Conservation (phyloP, 2,329 filamentous ascomycete genomes). For the Claviceps humidiphila region DNA sequence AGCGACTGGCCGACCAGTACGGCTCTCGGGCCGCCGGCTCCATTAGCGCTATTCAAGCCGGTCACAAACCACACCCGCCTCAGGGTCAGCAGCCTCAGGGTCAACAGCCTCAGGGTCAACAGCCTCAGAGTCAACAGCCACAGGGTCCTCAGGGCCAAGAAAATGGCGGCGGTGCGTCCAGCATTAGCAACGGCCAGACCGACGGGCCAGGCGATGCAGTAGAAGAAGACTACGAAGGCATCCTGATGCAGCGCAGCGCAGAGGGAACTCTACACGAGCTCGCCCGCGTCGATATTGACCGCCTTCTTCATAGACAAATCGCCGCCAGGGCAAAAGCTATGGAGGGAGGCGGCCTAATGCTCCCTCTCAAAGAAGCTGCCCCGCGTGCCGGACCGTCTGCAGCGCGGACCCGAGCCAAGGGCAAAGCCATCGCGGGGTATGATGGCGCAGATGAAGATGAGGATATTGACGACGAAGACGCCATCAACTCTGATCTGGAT, state of each 20-base stretch:
- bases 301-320: constrained; percentile 55
- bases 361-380: constrained; percentile 49
- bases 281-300: constrained; percentile 52
- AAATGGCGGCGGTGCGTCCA: constrained; percentile 6
- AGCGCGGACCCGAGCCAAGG: constrained; percentile 9
- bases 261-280: constrained; percentile 41
- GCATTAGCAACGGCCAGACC: constrained; percentile 40
- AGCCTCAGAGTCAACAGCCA: constrained; percentile 16
- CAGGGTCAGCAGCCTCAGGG: too few relatives aligned
- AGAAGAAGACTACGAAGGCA: constrained; percentile 41
- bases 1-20: constrained; percentile 45
- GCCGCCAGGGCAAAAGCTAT: constrained; percentile 51
- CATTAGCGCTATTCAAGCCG: constrained; percentile 47
- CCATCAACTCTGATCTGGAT: constrained; percentile 96
- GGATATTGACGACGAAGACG: constrained; percentile 68
- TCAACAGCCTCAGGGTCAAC: constrained; percentile 9
- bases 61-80: constrained; percentile 13
- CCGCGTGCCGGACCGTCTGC: constrained; percentile 14
- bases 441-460: constrained; percentile 53
- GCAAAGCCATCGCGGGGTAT: constrained; percentile 31
- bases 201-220: constrained; percentile 55
- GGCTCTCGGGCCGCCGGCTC: constrained; percentile 52
- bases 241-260: constrained; percentile 44
- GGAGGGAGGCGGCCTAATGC: constrained; percentile 64
- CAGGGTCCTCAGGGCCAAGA: constrained; percentile 13